These are phyloP conservation scores for Marchantia paleacea DNA, from an alignment of 225 moss, liverwort and hornwort species.

Conservation along the genomic window DNA sequence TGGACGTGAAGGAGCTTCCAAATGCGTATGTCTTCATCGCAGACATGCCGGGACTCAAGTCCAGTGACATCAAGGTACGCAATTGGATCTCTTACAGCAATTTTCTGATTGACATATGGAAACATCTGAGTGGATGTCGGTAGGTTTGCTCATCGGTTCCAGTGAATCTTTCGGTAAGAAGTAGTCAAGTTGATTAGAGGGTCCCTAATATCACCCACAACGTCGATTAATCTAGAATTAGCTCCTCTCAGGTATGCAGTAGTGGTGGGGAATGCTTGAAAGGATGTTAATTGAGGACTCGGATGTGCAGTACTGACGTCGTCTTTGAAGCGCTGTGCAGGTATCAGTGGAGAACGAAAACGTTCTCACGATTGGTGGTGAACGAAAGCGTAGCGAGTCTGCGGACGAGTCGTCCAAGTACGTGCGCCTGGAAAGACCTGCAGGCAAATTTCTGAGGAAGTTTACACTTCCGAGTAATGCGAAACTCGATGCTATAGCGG, in stretches of 20 bases:
- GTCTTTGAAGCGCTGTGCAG: slow-evolving; percentile 8
- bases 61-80: slow-evolving; percentile 50
- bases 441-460: slow-evolving; percentile 43
- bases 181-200: too few species aligned
- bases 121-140: too few species aligned
- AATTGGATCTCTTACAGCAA: not conserved
- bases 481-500: slow-evolving; percentile 39
- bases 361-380: slow-evolving; percentile 43
- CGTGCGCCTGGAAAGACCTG: slow-evolving; percentile 36
- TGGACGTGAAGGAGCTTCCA: slow-evolving; percentile 53
- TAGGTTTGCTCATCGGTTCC: too few species aligned
- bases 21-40: slow-evolving; percentile 41
- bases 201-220: too few species aligned
- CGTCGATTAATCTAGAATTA: too few species aligned
- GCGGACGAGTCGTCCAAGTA: slow-evolving; percentile 31
- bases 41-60: slow-evolving; percentile 49
- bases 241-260: too few species aligned
- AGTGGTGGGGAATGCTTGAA: too few species aligned
- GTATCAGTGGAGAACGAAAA: slow-evolving; percentile 52
- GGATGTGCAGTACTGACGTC: too few species aligned
- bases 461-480: slow-evolving; percentile 45
- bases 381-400: slow-evolving; percentile 35
- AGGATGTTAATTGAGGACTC: too few species aligned
- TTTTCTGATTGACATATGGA: not conserved
- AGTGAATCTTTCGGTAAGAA: too few species aligned